Percentiles rank a stretch among this genome's conserved stretches.
Conservation (phyloP, 441 rosid species). For the Melastoma candidum region DNA sequence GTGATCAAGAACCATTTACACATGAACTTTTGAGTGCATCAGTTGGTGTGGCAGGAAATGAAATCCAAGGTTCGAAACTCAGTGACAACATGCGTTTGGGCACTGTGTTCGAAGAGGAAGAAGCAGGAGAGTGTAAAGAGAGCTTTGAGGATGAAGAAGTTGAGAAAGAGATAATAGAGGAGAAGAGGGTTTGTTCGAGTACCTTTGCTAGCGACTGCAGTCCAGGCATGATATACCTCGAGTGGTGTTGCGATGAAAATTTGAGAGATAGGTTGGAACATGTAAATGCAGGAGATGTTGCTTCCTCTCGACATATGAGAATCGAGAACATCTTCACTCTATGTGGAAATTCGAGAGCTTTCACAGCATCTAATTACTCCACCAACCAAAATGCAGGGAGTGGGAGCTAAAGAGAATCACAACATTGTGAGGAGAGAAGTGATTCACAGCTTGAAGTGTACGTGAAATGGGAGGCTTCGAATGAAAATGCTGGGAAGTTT, state of each 20-base stretch:
- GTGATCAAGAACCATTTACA: conserved; percentile 49
- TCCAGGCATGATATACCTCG: conserved; percentile 11
- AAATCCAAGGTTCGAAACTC: conserved; percentile 28
- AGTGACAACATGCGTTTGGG: conserved; percentile 53
- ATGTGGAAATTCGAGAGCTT: conserved; percentile 88
- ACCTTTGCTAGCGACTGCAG: conserved; percentile 13
- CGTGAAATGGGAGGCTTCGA: conserved; percentile 59
- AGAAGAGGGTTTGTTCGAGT: conserved; percentile 46
- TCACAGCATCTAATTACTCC: conserved; percentile 47
- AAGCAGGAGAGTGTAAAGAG: conserved; percentile 28
- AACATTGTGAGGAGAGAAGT: conserved; percentile 20
- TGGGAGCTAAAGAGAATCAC: conserved; percentile 45
- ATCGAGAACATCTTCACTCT: conserved; percentile 88
- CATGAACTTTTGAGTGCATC: conserved; percentile 26
- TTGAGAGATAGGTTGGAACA: conserved; percentile 10
- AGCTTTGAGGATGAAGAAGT: conserved; percentile 45
- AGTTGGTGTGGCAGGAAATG: conserved; percentile 23
- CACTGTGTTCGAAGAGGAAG: conserved; percentile 94
- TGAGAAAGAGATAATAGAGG: conserved; percentile 73
- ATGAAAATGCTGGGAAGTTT: conserved; percentile 40
- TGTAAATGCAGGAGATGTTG: conserved; percentile 31
- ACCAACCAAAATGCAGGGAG: conserved; percentile 8
- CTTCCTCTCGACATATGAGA: conserved; percentile 46
- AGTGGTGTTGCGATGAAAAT: conserved; percentile 19
- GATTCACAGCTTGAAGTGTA: conserved; percentile 35